Percentiles rank a stretch among this genome's conserved stretches.
phyloP scores from a whole-genome alignment of 2,329 filamentous ascomycete species.

The Fusarium sp. region DNA sequence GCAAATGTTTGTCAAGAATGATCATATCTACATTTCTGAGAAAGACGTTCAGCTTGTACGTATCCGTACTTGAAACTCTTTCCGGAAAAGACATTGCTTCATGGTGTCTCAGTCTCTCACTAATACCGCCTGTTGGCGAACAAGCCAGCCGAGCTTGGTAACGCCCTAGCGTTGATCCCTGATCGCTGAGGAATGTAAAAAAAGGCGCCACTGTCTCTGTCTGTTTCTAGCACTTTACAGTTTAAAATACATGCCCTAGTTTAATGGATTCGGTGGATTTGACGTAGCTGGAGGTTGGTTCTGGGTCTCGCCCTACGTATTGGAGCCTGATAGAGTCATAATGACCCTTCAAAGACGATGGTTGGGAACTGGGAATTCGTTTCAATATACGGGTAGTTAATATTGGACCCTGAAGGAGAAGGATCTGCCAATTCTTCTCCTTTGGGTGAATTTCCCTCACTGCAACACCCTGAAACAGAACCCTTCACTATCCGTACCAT shows the following conservation, averaged over 20 bases:
- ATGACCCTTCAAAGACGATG: slow-evolving; percentile 13
- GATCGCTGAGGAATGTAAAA: slow-evolving; percentile 29
- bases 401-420: slow-evolving; percentile 8
- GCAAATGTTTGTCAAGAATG: slow-evolving; percentile 13
- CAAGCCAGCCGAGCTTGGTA: slow-evolving; percentile 38
- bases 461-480: slow-evolving; percentile 3
- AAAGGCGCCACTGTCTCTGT: slow-evolving; percentile 29
- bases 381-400: slow-evolving; percentile 2
- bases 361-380: not conserved
- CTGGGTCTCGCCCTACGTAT: slow-evolving; percentile 7
- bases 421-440: not conserved
- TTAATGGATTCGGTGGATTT: slow-evolving; percentile 1
- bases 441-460: slow-evolving; percentile 8
- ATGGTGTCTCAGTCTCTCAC: slow-evolving; percentile 23
- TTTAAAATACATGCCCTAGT: not conserved
- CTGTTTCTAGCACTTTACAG: slow-evolving; percentile 1
- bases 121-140: not conserved
- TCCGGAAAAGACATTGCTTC: slow-evolving; percentile 30
- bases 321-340: not conserved
- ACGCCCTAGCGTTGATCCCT: slow-evolving; percentile 36
- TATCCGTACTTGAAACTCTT: slow-evolving; percentile 20
- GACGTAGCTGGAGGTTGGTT: slow-evolving; percentile 30
- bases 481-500: not conserved
- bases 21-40: slow-evolving; percentile 26
- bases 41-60: slow-evolving; percentile 12